Evolutionary conservation across 2,329 filamentous ascomycete species (phyloP), one percentile per base, ranked within the genome.

Genomic region (Xylariales sp.): DNA sequence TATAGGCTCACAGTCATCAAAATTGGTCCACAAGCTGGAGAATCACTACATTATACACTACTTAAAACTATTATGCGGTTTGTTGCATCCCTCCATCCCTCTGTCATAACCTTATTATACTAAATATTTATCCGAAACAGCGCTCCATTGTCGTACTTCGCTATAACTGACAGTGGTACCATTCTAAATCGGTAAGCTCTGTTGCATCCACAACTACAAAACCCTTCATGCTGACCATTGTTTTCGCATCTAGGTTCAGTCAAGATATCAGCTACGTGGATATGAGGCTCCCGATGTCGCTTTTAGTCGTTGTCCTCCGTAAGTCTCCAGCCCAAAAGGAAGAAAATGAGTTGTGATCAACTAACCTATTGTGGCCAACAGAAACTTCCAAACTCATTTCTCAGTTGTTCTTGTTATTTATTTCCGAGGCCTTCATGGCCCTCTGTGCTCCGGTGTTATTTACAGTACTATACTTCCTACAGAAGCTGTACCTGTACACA

Each of bases 401-500:
- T 25, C 34, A 37, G 15, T 14, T 37, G 4, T 16, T 37, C 15
- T 24, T 37, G 17, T 13, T 37, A 13, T 37, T 28, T 17, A 29
- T 37, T 25, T 29, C 24, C 14, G 24, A 37, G 11, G 34, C 15
- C 6, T 11, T 5, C 24, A 25, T 27, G 12, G 15, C 24, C 17
- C 10, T 37, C 4, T 14, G 24, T 12, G 15, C 8, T 8, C 34
- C 34, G 13, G 11, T 27, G 6, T 19, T 37, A n/a, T 17, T 19
- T 11, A 18, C 20, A 14, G 25, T 29, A 12, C n/a, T 37, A 10
- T 37, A 37, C 23, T 28, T 40, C 30, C 15, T 34, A 6, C 37
- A 40, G 24, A 40, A 40, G 23, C 19, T 33, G 6, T 40, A 40
- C 17, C 30, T 40, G 4, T 18, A 33, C 15, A 40, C 37, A 10